Base-by-base conservation (phyloP, 2,329 filamentous ascomycete species). In the Cladosporium sp. region DNA sequence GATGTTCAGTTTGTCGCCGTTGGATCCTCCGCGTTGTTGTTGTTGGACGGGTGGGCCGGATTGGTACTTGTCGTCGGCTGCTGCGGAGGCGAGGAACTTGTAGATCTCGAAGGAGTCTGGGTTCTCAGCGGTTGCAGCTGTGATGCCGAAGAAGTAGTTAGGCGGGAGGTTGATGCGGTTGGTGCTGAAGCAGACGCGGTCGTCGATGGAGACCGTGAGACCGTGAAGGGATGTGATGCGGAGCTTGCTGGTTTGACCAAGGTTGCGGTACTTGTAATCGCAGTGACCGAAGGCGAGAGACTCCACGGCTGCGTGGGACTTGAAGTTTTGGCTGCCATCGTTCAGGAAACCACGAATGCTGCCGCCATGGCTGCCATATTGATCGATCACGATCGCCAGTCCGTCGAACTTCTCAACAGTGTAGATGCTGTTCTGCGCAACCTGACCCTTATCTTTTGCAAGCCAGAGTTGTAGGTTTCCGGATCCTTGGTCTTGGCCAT, bases 391-490 rank as follows among this genome's bases (percentile, higher is more conserved):
- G 51, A 98, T 73, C 29, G 82, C 91, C 58, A 98, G 73, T n/a
- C 93, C 93, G 61, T 97, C 92, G 62, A 95, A 98, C 59, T 80
- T 82, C 48, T 82, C 82, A 8, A 85, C 85, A 0, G 86, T 93
- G 71, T 96, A 95, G 59, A 95, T 82, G 69, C 88, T 94, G 56
- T 81, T 79, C 19, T 83, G 78, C 49, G 83, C 84, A 49, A 95
- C 74, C 25, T 76, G 74, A 53, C 77, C 70, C 58, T 80, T 72
- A 53, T 87, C 79, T 59, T 82, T 83, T 46, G 81, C 84, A 63
- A 94, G 88, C 93, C 93, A 98, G 62, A 98, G 78, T 69, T 97
- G 92, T 59, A 98, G 74, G 70, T 94, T 96, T 42, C 93, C 93
- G 51, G 85, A 83, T 43, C 84, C 89, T 59, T 88, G 78, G 65